Percentiles rank a stretch among this genome's conserved stretches.
Evolutionary conservation across 2,329 filamentous ascomycete genomes (phyloP).

Genomic region (Parastagonospora nodorum): DNA sequence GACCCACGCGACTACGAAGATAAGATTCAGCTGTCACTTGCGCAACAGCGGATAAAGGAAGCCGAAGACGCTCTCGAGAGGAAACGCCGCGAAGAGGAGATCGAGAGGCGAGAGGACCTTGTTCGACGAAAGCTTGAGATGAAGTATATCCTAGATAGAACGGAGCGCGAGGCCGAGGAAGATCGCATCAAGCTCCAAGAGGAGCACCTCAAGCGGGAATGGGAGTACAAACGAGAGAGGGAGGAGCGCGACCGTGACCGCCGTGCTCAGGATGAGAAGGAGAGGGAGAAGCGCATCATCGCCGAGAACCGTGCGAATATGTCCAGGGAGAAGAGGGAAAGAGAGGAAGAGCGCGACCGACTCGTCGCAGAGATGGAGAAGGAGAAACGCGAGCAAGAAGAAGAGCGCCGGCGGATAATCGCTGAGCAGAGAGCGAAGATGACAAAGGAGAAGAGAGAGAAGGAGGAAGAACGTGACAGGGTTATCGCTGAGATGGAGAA

Average conservation of each 20-base stretch:
- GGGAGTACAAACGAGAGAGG: conserved; percentile 35
- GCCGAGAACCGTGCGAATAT: conserved; percentile 47
- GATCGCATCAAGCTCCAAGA: conserved; percentile 31
- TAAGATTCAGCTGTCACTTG: conserved; percentile 42
- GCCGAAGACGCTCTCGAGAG: conserved; percentile 40
- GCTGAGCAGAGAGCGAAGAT: conserved; percentile 31
- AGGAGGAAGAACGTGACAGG: conserved; percentile 32
- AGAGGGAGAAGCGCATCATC: conserved; percentile 47
- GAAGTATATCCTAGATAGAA: conserved; percentile 42
- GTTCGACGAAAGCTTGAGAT: conserved; percentile 41
- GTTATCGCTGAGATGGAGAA: conserved; percentile 31
- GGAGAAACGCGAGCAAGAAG: conserved; percentile 21
- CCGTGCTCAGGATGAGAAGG: conserved; percentile 40
- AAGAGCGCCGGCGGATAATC: conserved; percentile 26
- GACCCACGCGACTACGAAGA: conserved; percentile 26
- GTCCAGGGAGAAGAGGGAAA: conserved; percentile 44
- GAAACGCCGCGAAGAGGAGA: conserved; percentile 41
- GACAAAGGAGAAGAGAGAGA: conserved; percentile 21
- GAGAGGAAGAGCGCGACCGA: conserved; percentile 23
- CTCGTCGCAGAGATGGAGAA: conserved; percentile 6
- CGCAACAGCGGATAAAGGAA: conserved; percentile 44
- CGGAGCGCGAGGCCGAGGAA: conserved; percentile 38
- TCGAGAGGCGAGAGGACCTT: conserved; percentile 46
- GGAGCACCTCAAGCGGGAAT: conserved; percentile 37
- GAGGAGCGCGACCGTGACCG: conserved; percentile 44